phyloP scores from a whole-genome alignment of 257 asterid species.

The Pogostemon cablin region DNA sequence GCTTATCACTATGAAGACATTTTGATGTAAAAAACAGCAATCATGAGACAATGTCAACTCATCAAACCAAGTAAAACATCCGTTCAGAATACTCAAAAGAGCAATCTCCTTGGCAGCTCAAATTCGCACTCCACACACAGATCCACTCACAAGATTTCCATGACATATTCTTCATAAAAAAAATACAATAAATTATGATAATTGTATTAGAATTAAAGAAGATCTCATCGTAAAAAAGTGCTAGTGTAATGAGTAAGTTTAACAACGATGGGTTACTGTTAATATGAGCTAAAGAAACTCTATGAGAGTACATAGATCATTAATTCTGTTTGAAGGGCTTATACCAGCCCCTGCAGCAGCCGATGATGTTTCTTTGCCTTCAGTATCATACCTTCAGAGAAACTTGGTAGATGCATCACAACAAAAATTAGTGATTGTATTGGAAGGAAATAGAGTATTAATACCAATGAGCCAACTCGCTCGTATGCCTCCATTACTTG shows the following conservation, averaged over 20 bases:
- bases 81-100: too few species aligned
- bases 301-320: slow-evolving; percentile 68
- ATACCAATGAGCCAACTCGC: slow-evolving; percentile 93
- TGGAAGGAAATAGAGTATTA: slow-evolving; percentile 4
- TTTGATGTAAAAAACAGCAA: too few species aligned
- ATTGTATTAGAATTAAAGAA: too few species aligned
- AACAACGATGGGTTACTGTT: slow-evolving; percentile 59
- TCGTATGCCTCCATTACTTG: slow-evolving; percentile 92
- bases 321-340: slow-evolving; percentile 42
- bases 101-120: too few species aligned
- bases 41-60: too few species aligned
- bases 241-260: not conserved
- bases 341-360: slow-evolving; percentile 75
- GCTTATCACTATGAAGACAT: too few species aligned
- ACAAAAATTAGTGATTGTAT: not conserved
- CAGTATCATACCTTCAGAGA: slow-evolving; percentile 71
- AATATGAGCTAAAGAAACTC: slow-evolving; percentile 76
- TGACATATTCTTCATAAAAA: too few species aligned
- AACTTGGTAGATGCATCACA: slow-evolving; percentile 9
- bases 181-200: too few species aligned
- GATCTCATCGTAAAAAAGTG: not conserved
- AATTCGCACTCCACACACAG: too few species aligned
- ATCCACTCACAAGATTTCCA: too few species aligned
- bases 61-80: too few species aligned
- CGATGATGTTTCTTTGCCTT: slow-evolving; percentile 81